phyloP scores from a whole-genome alignment of 2,329 filamentous ascomycete species.

The Fusarium nematophilum region DNA sequence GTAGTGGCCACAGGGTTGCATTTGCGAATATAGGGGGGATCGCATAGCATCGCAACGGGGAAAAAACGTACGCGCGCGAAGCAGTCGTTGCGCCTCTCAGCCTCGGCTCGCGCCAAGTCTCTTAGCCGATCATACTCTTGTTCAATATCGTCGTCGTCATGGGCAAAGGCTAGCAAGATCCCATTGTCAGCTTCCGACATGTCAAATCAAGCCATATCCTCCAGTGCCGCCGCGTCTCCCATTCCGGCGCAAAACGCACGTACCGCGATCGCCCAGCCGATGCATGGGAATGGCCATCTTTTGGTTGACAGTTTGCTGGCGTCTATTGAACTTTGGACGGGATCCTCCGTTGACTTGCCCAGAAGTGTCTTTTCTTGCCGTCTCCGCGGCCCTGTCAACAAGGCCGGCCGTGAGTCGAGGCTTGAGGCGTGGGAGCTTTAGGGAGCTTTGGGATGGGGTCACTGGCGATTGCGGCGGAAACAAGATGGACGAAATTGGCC shows the following conservation, averaged over 20 bases:
- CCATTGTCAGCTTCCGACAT: slow-evolving; percentile 20
- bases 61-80: slow-evolving; percentile 72
- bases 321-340: slow-evolving; percentile 1
- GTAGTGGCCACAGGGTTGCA: no score
- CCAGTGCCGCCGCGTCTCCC: slow-evolving; percentile 4
- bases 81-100: slow-evolving; percentile 79
- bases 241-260: slow-evolving; percentile 40
- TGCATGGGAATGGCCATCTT: slow-evolving; percentile 57
- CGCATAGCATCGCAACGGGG: not conserved
- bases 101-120: slow-evolving; percentile 83
- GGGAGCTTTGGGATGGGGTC: not conserved
- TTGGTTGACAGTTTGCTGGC: slow-evolving; percentile 6
- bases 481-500: no score
- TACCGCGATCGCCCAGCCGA: slow-evolving; percentile 59
- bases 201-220: slow-evolving; percentile 9
- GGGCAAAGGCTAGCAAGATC: slow-evolving; percentile 75
- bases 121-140: slow-evolving; percentile 93
- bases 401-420: not conserved
- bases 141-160: slow-evolving; percentile 75
- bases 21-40: not conserved
- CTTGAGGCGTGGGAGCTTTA: slow-evolving; percentile 13
- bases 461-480: not conserved
- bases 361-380: not conserved
- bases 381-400: slow-evolving; percentile 10
- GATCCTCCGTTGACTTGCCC: not conserved